Base-by-base conservation (phyloP, 1,284 basidiomycete species). In the Naganishia liquefaciens region DNA sequence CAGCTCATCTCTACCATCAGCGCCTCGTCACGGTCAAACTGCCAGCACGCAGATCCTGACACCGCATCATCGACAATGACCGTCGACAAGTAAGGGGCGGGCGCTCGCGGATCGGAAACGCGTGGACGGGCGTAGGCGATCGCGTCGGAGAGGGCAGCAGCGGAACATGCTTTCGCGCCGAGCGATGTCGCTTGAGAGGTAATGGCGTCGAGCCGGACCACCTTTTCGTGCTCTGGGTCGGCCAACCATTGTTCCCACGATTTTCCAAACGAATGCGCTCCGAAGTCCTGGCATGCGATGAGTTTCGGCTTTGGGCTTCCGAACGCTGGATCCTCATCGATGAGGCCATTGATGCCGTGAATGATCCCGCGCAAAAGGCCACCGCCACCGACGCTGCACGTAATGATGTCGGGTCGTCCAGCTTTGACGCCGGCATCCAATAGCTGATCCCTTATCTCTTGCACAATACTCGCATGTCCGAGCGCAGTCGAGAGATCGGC, bases 1-100 rank as follows among this genome's bases (percentile, higher is more conserved):
- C 74, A 76, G 46, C 70, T 71, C 6, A 74, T 65, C 40, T 76
- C 74, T 33, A 75, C 73, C 50, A 72, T 64, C 47, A 69, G 30
- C 2, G 53, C 61, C 44, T 71, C 68, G 33, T 72, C 70, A 4
- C 57, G 39, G 23, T 61, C 50, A 33, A 65, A 60, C 39, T 65
- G 63, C 63, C 63, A 73, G 50, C 69, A 68, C 0, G 72, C 70
- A 2, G 64, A 62, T 17, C 69, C 69, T 10, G 68, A 62, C 10
- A 72, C 53, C 15, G 65, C 55, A 42, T 75, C 74, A n/a, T 70
- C 68, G 19, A 72, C 68, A 2, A 70, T 69, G 11, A 75, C 68
- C 7, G 53, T 53, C 15, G 63, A 47, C 39, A 65, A 30, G 54
- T 65, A 44, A n/a, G 47, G 57, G 17, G 50, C 50, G 50, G n/a